Evolutionary conservation across 495 filamentous ascomycete genomes (phyloP), one percentile per base, ranked within the genome.

Genomic region (Ramalina intermedia): DNA sequence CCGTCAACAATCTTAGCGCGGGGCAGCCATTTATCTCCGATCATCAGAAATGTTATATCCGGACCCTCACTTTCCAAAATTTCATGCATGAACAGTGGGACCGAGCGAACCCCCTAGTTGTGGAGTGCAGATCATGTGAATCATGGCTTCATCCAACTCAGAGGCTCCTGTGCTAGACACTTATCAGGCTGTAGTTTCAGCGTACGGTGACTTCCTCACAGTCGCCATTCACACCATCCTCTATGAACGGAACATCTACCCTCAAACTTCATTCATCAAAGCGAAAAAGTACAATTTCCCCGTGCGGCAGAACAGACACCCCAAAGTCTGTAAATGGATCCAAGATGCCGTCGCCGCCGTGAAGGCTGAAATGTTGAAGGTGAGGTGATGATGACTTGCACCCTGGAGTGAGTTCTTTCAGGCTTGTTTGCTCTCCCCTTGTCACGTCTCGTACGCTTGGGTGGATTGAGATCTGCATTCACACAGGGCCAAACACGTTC

Each of bases 171-270:
- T 62, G 33, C 45, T 69, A 6, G 52, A 59, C 20, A 71, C 67
- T 46, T 71, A 65, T 48, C 55, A 67, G 55, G 57, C 63, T 43
- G 70, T 82, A 52, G 66, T 82, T 21, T 61, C 64, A 33, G 72
- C 77, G 27, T 82, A 88, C 63, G 67, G 72, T 55, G 71, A 78
- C 61, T 96, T 96, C 69, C 81, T 98, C 41, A 85, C 78, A 48
- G 80, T 91, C 38, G 81, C 85, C 54, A 84, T 90, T 60, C 91
- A 98, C 70, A 91, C 90, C 57, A 85, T 96, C 60, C 79, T 98
- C 53, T 93, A 85, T 68, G 78, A 89, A 53, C 84, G 91, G 50
- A 62, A 65, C 51, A 78, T 96, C 61, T 98, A 98, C 63, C 88
- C 90, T 0, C 64, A 69, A 45, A 63, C 74, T 21, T 84, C 87